A percentile compares a stretch with the other conserved stretches of the same genome.
Evolutionary conservation across 768 basidiomycete genomes (phyloP).

Genomic region (Xerocomellus chrysenteron): DNA sequence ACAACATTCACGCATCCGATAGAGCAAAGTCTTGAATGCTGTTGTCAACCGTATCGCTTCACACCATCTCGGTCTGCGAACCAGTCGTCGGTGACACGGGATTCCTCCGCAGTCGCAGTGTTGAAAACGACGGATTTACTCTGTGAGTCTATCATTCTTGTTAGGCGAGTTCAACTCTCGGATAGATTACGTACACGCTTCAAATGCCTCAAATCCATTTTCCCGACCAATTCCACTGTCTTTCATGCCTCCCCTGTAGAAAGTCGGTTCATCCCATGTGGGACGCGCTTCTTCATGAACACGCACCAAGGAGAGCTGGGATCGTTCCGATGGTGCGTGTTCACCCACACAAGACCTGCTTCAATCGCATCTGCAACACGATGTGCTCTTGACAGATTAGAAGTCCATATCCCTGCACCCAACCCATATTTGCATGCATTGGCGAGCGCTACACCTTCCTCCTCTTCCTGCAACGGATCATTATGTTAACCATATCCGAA

Average conservation of each 20-base stretch:
- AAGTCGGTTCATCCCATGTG: conserved; percentile 2
- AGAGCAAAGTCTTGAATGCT: neutral
- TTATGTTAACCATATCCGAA: neutral
- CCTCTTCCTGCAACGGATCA: conserved; percentile 46
- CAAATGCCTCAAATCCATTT: conserved; percentile 79
- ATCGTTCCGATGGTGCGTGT: conserved; percentile 87
- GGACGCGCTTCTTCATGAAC: neutral
- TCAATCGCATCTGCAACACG: conserved; percentile 68
- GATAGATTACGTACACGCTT: conserved; percentile 56
- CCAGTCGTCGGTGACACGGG: conserved; percentile 69
- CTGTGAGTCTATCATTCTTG: conserved; percentile 61
- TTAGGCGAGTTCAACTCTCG: neutral
- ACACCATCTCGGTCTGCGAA: conserved; percentile 56
- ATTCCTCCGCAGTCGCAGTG: conserved; percentile 61
- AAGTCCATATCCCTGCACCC: conserved; percentile 81
- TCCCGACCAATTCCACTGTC: conserved; percentile 86
- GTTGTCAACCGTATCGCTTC: conserved; percentile 62
- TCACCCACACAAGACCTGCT: conserved; percentile 82
- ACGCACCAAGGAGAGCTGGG: conserved; percentile 82
- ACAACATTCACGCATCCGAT: neutral
- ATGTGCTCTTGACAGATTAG: conserved; percentile 71
- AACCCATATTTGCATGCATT: conserved; percentile 80
- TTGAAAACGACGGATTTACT: conserved; percentile 82
- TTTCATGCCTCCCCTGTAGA: conserved; percentile 83
- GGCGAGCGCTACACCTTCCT: conserved; percentile 65